A percentile compares a stretch with the other conserved stretches of the same genome.
phyloP scores from a whole-genome alignment of 2,329 filamentous ascomycete species.

The Colletotrichum aenigma region DNA sequence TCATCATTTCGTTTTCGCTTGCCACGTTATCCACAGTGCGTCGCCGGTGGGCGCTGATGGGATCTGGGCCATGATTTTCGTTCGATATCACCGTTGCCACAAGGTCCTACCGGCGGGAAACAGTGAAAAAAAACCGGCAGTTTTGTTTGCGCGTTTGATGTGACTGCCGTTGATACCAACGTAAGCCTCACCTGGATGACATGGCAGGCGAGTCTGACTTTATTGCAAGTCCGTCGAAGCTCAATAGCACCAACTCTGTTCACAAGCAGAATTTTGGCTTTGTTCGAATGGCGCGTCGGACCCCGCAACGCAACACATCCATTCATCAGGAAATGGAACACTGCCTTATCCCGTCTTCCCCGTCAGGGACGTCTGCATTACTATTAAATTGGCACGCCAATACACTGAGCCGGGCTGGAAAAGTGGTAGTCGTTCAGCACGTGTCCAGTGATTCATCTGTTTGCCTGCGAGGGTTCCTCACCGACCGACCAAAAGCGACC shows the following conservation, averaged over 20 bases:
- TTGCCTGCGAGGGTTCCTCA: background rate
- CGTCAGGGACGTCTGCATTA: background rate
- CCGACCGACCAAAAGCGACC: background rate
- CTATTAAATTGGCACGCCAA: background rate
- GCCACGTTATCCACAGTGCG: background rate
- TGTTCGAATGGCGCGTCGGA: background rate
- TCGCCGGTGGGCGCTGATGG: background rate
- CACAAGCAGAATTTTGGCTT: background rate
- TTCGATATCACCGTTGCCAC: background rate
- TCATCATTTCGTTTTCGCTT: background rate
- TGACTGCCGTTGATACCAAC: background rate
- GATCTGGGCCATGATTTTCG: background rate
- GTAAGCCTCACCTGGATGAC: background rate
- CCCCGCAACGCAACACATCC: background rate
- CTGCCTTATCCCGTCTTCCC: background rate
- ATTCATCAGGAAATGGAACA: background rate
- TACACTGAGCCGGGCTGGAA: background rate
- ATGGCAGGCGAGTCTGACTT: background rate
- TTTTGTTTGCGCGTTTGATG: background rate
- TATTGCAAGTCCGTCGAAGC: background rate
- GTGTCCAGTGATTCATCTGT: background rate
- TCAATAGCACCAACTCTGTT: background rate
- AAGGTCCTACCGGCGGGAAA: background rate
- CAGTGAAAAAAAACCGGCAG: background rate
- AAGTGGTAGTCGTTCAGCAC: background rate